phyloP scores from a whole-genome alignment of 139 green algal genomes.

The Chlamydomonas applanata region DNA sequence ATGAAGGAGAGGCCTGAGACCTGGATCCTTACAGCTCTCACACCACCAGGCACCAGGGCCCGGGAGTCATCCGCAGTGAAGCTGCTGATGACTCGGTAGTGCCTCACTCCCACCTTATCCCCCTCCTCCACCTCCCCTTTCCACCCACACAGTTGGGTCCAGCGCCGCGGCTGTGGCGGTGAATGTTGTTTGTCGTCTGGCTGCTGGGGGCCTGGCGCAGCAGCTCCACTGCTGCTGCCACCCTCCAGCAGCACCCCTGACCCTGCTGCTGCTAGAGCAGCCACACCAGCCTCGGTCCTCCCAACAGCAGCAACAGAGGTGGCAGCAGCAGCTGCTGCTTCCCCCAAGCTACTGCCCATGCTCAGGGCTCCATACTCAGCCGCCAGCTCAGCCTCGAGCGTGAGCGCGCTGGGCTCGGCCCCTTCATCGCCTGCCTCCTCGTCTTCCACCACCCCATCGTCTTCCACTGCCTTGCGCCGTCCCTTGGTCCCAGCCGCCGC shows the following conservation, averaged over 20 bases:
- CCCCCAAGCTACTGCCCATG: too few relatives aligned
- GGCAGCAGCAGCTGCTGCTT: neutral
- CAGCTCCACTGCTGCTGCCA: neutral
- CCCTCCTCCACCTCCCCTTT: neutral
- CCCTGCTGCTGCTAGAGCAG: neutral
- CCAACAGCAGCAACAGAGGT: neutral
- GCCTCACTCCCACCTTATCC: constrained; percentile 39
- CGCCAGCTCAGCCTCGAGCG: too few relatives aligned
- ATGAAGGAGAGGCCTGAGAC: constrained; percentile 72
- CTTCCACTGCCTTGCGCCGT: too few relatives aligned
- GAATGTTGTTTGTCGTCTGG: neutral
- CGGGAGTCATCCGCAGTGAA: constrained; percentile 43
- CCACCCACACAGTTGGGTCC: constrained; percentile 24
- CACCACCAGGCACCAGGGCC: constrained; percentile 40
- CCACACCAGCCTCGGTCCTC: neutral
- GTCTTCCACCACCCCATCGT: too few relatives aligned
- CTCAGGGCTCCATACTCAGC: too few relatives aligned
- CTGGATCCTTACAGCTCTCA: constrained; percentile 33
- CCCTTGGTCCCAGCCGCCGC: too few relatives aligned
- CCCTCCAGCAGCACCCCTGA: neutral
- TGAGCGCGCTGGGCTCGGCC: too few relatives aligned
- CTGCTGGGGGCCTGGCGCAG: neutral
- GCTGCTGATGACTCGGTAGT: constrained; percentile 42
- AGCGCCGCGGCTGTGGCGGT: neutral
- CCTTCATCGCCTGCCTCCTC: too few relatives aligned